Percentiles rank a stretch among this genome's conserved stretches.
phyloP scores from a whole-genome alignment of 306 rosid genomes.

The Oxytropis ochrocephala region DNA sequence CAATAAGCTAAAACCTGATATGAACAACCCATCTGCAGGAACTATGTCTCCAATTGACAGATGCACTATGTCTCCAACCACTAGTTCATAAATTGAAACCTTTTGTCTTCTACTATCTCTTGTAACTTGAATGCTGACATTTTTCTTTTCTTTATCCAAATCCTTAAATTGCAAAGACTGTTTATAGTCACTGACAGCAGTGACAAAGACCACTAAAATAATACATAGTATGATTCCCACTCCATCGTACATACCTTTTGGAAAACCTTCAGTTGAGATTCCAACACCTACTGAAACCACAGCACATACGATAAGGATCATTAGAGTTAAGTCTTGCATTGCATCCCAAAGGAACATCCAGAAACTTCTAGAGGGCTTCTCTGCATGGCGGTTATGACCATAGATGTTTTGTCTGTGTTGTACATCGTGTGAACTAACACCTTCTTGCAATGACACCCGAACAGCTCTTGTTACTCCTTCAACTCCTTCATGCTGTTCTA shows the following conservation, averaged over 20 bases:
- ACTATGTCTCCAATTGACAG: constrained; percentile 75
- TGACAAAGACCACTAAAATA: constrained; percentile 63
- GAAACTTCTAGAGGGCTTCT: constrained; percentile 69
- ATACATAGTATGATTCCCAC: constrained; percentile 75
- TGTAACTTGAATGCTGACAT: constrained; percentile 66
- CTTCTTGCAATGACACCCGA: constrained; percentile 42
- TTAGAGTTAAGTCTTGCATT: constrained; percentile 73
- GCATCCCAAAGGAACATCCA: constrained; percentile 96
- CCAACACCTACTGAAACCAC: constrained; percentile 66
- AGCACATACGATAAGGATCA: constrained; percentile 64
- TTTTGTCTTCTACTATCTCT: constrained; percentile 64
- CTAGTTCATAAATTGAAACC: constrained; percentile 69
- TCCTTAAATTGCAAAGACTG: constrained; percentile 83
- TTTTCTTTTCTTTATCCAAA: constrained; percentile 79
- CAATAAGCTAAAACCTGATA: constrained; percentile 61
- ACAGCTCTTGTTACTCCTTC: constrained; percentile 54
- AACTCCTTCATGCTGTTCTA: constrained; percentile 45
- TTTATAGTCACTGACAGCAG: constrained; percentile 74
- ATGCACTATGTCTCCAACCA: constrained; percentile 80
- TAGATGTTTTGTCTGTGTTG: constrained; percentile 43
- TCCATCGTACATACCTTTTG: constrained; percentile 85
- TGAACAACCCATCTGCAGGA: constrained; percentile 76
- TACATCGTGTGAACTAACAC: constrained; percentile 39
- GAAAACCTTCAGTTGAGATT: constrained; percentile 75
- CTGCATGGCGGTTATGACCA: constrained; percentile 46